Base-by-base conservation (phyloP, 495 filamentous ascomycete genomes). In the Elasticomyces elasticus region DNA sequence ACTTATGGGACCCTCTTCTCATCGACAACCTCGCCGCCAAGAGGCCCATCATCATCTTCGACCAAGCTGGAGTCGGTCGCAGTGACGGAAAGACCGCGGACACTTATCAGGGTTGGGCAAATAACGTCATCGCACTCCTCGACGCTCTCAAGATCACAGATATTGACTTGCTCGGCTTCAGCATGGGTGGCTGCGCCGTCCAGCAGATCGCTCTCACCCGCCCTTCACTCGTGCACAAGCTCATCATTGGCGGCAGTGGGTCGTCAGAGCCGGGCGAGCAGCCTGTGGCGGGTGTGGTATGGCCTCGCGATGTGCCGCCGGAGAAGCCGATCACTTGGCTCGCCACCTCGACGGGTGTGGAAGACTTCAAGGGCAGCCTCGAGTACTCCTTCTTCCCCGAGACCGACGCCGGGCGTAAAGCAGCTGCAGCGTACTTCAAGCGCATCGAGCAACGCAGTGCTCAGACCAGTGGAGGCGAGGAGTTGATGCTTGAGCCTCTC, bases 121-220 rank as follows among this genome's bases (percentile, higher is more conserved):
- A 63, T 40, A 52, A 67, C 42, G 59, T 67, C n/a, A 58, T 70
- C 30, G 28, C 42, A 12, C 33, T 40, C 35, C 19, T 54, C 38
- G 41, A 28, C 15, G 19, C 65, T n/a, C 58, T 72, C 17, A 55
- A 50, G 10, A 43, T 66, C 31, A 27, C 47, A 5, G 42, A 68
- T 41, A 53, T 70, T 28, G 62, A 62, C 31, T 45, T 62, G 7
- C 41, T 65, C 24, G 62, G 62, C 20, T 65, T 60, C 54, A 63
- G 60, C 12, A 62, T 65, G 60, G 62, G 62, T 31, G 62, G 62
- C 13, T 55, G 43, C 25, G 46, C 49, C 7, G 56, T 44, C n/a
- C 62, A 65, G 55, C 40, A 58, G 54, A 53, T 62, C 9, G 62
- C 60, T 2, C 56, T 64, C 20, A 59, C 53, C 9, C 52, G 51